phyloP scores from a whole-genome alignment of 2,329 filamentous ascomycete species.

The Pyrenophora seminiperda region DNA sequence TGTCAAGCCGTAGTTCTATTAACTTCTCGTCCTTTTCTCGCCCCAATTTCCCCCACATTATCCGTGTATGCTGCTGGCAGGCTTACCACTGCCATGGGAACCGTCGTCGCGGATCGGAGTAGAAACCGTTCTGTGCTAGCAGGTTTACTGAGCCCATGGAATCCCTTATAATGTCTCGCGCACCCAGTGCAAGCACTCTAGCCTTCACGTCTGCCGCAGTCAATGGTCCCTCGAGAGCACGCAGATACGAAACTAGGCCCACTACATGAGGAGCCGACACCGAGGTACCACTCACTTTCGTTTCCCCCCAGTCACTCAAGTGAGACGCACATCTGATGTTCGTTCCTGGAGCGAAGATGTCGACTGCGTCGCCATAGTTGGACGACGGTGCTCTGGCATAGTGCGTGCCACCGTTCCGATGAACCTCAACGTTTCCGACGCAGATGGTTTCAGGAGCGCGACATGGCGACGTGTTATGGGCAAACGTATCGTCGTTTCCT shows the following conservation, averaged over 20 bases:
- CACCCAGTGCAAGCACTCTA: conserved; percentile 32
- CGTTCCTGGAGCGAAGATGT: conserved; percentile 48
- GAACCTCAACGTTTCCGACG: conserved; percentile 42
- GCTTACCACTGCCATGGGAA: no score
- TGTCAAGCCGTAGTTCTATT: conserved; percentile 1
- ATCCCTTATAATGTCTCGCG: conserved; percentile 29
- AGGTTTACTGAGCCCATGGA: conserved; percentile 27
- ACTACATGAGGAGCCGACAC: conserved; percentile 74
- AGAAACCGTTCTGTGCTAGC: conserved; percentile 41
- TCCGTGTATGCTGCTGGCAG: no score
- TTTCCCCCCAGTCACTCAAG: conserved; percentile 49
- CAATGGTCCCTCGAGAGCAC: conserved; percentile 53
- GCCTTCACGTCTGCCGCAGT: conserved; percentile 30
- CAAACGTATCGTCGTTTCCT: conserved; percentile 42
- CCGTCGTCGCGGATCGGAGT: no score
- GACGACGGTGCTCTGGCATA: conserved; percentile 25
- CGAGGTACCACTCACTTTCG: conserved; percentile 60
- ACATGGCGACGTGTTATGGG: conserved; percentile 36
- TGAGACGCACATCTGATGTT: conserved; percentile 54
- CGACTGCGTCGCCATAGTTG: conserved; percentile 48
- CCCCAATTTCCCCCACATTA: no score
- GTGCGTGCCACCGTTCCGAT: conserved; percentile 24
- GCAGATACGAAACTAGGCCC: conserved; percentile 71
- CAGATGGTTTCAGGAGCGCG: conserved; percentile 44
- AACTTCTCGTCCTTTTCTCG: no score